Percentiles rank a stretch among this genome's conserved stretches.
phyloP scores from a whole-genome alignment of 2,329 filamentous ascomycete species.

The Endoconidiophora laricicola region DNA sequence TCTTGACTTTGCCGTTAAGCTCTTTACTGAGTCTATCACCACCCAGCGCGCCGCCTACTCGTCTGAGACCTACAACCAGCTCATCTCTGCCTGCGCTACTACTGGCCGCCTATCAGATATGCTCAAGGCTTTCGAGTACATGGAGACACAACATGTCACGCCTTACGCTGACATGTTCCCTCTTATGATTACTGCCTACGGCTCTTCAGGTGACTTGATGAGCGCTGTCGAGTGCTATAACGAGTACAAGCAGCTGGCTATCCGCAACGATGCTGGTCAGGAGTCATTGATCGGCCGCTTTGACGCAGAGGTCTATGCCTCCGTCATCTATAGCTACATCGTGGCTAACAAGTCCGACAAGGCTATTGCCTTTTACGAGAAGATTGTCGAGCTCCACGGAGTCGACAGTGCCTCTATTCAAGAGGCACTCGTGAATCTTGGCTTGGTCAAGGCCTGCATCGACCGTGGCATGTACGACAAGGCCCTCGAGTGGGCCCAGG shows the following conservation, averaged over 20 bases:
- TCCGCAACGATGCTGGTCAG: slow-evolving; percentile 62
- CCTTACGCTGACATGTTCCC: slow-evolving; percentile 74
- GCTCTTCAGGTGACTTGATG: slow-evolving; percentile 59
- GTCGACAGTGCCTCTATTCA: slow-evolving; percentile 46
- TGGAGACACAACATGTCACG: slow-evolving; percentile 60
- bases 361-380: slow-evolving; percentile 71
- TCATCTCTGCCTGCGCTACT: slow-evolving; percentile 77
- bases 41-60: slow-evolving; percentile 51
- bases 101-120: slow-evolving; percentile 72
- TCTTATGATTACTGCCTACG: slow-evolving; percentile 89
- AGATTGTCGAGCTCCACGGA: slow-evolving; percentile 49
- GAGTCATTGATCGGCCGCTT: slow-evolving; percentile 52
- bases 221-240: slow-evolving; percentile 92
- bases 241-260: slow-evolving; percentile 78
- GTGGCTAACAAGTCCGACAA: slow-evolving; percentile 64
- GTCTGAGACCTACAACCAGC: slow-evolving; percentile 64
- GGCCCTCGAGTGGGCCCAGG: slow-evolving; percentile 56
- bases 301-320: slow-evolving; percentile 74
- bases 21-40: slow-evolving; percentile 63
- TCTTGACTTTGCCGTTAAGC: slow-evolving; percentile 64
- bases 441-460: slow-evolving; percentile 65
- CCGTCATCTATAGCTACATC: slow-evolving; percentile 82
- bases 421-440: slow-evolving; percentile 53
- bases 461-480: slow-evolving; percentile 52
- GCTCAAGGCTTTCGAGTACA: slow-evolving; percentile 78